Percentiles rank a stretch among this genome's conserved stretches.
phyloP scores from a whole-genome alignment of 2,329 filamentous ascomycete species.

The Fusarium sp. region DNA sequence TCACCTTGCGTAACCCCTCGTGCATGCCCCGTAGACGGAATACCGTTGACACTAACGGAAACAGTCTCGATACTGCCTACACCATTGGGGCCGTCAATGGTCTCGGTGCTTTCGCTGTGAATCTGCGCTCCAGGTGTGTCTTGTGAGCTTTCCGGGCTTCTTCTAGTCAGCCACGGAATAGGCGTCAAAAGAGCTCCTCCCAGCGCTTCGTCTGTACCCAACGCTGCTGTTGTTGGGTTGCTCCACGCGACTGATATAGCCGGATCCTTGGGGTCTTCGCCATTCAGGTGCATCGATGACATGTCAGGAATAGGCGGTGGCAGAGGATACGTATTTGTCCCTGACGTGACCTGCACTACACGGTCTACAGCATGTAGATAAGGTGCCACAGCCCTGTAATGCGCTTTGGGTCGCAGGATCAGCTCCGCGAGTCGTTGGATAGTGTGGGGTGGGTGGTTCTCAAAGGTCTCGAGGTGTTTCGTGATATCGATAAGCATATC shows the following conservation, averaged over 20 bases:
- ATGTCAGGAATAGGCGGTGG: slow-evolving; percentile 71
- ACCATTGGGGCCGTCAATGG: slow-evolving; percentile 82
- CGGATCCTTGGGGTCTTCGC: slow-evolving; percentile 57
- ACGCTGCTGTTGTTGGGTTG: slow-evolving; percentile 56
- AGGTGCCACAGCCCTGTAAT: slow-evolving; percentile 83
- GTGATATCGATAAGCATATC: slow-evolving; percentile 69
- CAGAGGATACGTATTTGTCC: slow-evolving; percentile 82
- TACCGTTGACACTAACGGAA: slow-evolving; percentile 76
- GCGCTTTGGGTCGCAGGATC: slow-evolving; percentile 75
- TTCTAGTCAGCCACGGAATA: slow-evolving; percentile 82
- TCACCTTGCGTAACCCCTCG: slow-evolving; percentile 82
- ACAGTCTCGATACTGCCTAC: slow-evolving; percentile 83
- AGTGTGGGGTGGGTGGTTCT: slow-evolving; percentile 83
- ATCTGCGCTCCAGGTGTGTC: slow-evolving; percentile 53
- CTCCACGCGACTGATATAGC: slow-evolving; percentile 57
- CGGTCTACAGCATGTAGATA: slow-evolving; percentile 93
- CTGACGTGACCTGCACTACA: slow-evolving; percentile 88
- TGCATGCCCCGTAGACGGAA: slow-evolving; percentile 61
- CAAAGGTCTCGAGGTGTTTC: slow-evolving; percentile 73
- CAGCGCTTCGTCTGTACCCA: slow-evolving; percentile 87
- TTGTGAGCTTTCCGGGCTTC: slow-evolving; percentile 45
- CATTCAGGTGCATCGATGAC: slow-evolving; percentile 68
- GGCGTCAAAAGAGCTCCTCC: slow-evolving; percentile 92
- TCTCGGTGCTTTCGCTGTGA: slow-evolving; percentile 79
- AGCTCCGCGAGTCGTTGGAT: slow-evolving; percentile 92